phyloP scores from a whole-genome alignment of 495 filamentous ascomycete genomes.

The Xanthoparmelia taractica region DNA sequence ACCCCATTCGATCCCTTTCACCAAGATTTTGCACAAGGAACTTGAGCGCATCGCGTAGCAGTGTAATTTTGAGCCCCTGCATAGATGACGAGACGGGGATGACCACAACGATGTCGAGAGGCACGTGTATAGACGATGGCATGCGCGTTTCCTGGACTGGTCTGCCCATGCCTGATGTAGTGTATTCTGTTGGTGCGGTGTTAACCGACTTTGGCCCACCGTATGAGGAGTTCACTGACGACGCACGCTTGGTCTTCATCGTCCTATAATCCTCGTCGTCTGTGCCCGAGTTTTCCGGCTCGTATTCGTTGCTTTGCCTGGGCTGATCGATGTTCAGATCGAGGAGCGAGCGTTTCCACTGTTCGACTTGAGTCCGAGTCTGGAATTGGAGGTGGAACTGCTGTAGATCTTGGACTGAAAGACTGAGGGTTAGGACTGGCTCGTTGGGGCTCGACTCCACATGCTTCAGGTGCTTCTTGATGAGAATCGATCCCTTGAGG shows the following conservation, averaged over 20 bases:
- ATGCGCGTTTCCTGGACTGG: constrained; percentile 40
- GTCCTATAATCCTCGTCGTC: constrained; percentile 89
- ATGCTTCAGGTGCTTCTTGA: constrained; percentile 94
- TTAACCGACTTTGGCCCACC: constrained; percentile 68
- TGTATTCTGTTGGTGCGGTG: constrained; percentile 76
- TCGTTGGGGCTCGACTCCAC: constrained; percentile 72
- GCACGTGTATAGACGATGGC: constrained; percentile 69
- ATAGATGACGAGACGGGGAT: constrained; percentile 97
- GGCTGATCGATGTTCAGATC: constrained; percentile 63
- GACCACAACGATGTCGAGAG: constrained; percentile 91
- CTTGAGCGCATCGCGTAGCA: constrained; percentile 86
- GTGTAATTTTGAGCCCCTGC: constrained; percentile 95
- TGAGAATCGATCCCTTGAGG: constrained; percentile 94
- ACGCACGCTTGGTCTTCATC: constrained; percentile 66
- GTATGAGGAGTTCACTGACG: constrained; percentile 81
- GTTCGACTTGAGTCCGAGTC: constrained; percentile 74
- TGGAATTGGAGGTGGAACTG: constrained; percentile 93
- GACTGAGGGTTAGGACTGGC: constrained; percentile 76
- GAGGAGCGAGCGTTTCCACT: constrained; percentile 82
- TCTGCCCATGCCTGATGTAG: constrained; percentile 44
- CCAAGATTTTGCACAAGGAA: constrained; percentile 92
- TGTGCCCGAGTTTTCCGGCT: constrained; percentile 68
- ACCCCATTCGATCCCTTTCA: constrained; percentile 88
- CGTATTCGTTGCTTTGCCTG: constrained; percentile 60
- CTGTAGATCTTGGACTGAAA: constrained; percentile 91